Evolutionary conservation across 345 rosid species (phyloP).

Genomic region (Camelina neglecta): DNA sequence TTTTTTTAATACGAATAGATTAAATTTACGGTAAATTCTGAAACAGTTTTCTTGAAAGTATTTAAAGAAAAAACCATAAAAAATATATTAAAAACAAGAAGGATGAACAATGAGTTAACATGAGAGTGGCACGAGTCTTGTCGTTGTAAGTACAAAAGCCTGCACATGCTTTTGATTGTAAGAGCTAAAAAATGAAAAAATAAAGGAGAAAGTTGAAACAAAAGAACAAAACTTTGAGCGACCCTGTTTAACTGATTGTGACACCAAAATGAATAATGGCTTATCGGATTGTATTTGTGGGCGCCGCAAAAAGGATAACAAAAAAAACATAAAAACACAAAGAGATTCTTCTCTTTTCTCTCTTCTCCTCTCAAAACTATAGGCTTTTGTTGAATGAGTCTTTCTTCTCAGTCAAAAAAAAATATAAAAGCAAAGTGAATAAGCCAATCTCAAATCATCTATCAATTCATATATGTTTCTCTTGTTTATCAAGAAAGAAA

Average conservation of each 20-base stretch:
- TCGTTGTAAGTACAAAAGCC: slow-evolving; percentile 50
- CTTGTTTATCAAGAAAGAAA: slow-evolving; percentile 5
- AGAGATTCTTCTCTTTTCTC: slow-evolving; percentile 37
- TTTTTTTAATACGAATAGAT: neutral
- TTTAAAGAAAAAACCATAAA: neutral
- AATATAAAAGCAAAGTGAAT: neutral
- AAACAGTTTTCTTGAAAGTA: slow-evolving; percentile 21
- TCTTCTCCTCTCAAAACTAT: slow-evolving; percentile 29
- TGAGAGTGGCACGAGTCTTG: slow-evolving; percentile 47
- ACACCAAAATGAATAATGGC: slow-evolving; percentile 43
- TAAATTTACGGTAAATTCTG: neutral
- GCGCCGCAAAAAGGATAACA: slow-evolving; percentile 41
- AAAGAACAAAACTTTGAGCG: slow-evolving; percentile 50
- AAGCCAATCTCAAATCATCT: too few species aligned
- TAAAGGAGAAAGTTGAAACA: slow-evolving; percentile 39
- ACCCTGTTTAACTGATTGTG: slow-evolving; percentile 43
- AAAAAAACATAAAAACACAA: slow-evolving; percentile 21
- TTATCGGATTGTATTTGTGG: slow-evolving; percentile 46
- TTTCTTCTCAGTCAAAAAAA: slow-evolving; percentile 19
- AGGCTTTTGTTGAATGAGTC: slow-evolving; percentile 7
- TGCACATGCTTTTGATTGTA: slow-evolving; percentile 48
- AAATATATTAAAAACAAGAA: neutral
- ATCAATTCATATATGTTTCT: slow-evolving; percentile 28
- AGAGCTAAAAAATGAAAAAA: neutral
- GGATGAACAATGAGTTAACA: slow-evolving; percentile 39